Evolutionary conservation across 2,329 filamentous ascomycete genomes (phyloP).

Genomic region (Ilyonectria sp.): DNA sequence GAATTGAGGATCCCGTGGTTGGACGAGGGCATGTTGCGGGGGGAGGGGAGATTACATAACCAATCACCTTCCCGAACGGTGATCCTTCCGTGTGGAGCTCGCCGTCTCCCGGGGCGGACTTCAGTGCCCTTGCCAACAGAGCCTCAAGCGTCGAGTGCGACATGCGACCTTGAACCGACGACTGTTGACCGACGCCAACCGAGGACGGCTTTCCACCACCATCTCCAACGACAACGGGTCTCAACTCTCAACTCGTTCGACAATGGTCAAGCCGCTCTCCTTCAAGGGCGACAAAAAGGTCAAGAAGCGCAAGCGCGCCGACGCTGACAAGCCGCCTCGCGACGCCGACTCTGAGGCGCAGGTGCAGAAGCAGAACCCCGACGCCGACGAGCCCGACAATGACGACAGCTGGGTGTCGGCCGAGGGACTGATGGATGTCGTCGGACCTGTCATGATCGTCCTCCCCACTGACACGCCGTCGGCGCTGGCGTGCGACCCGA

Average conservation of each 20-base stretch:
- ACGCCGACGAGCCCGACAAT: conserved; percentile 59
- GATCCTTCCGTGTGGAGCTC: conserved; percentile 49
- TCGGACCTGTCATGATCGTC: conserved; percentile 87
- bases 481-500: conserved; percentile 87
- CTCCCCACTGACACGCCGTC: conserved; percentile 81
- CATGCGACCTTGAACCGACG: neutral
- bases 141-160: conserved; percentile 11
- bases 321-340: conserved; percentile 62
- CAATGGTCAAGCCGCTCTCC: conserved; percentile 88
- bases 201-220: neutral
- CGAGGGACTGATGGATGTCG: conserved; percentile 80
- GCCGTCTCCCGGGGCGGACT: conserved; percentile 48
- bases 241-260: neutral
- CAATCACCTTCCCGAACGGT: conserved; percentile 35
- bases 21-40: conserved; percentile 33
- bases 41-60: conserved; percentile 46
- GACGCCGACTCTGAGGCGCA: conserved; percentile 24
- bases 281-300: conserved; percentile 99
- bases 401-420: conserved; percentile 96
- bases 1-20: conserved; percentile 12
- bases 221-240: neutral
- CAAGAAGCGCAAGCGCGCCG: conserved; percentile 89
- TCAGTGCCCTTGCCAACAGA: neutral
- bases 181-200: conserved; percentile 22
- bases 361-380: conserved; percentile 40